Base-by-base conservation (phyloP, 2,329 filamentous ascomycete genomes). In the Microdochium nivale region DNA sequence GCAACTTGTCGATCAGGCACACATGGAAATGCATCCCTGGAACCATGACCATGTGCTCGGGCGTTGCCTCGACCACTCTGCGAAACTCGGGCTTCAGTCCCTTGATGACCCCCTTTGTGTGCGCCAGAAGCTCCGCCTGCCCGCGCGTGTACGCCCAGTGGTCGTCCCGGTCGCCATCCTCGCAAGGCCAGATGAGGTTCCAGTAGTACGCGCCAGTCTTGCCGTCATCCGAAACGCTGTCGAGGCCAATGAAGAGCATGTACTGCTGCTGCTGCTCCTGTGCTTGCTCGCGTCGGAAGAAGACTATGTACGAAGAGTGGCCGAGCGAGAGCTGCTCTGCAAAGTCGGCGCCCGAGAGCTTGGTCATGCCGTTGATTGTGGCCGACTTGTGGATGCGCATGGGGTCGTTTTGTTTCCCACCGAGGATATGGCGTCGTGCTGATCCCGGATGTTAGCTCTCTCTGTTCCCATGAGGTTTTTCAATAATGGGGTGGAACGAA, bases 91-190 rank as follows among this genome's bases (percentile, higher is more conserved):
- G 46, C 24, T 21, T 21, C 11, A 47, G 25, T 3, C 19, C 46
- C 25, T 16, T 19, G 24, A 47, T 47, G 3, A 27, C 25, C 25
- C 11, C 46, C 13, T 27, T 25, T 13, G 46, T 19, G 25, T 47
- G 19, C 23, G 24, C 24, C 7, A 25, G 24, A 23, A 27, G 14
- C 24, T 47, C 46, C 25, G 9, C 24, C 16, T 30, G 24, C 4
- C 25, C 13, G 25, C 24, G n/a, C 9, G 9, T 30, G 25, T 3
- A 25, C 14, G 66, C 61, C 74, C 66, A 50, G 67, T 72, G 33
- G 68, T 61, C 43, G 54, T 55, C 14, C 58, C 60, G 55, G 61
- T 66, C 55, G 7, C 58, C 59, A 3, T 50, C 52, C 48, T 50
- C 48, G 49, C 60, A 60, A 14, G 52, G 49, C 52, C 53, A 49